phyloP scores from a whole-genome alignment of 2,329 filamentous ascomycete genomes.

The Hypoxylon sp. region DNA sequence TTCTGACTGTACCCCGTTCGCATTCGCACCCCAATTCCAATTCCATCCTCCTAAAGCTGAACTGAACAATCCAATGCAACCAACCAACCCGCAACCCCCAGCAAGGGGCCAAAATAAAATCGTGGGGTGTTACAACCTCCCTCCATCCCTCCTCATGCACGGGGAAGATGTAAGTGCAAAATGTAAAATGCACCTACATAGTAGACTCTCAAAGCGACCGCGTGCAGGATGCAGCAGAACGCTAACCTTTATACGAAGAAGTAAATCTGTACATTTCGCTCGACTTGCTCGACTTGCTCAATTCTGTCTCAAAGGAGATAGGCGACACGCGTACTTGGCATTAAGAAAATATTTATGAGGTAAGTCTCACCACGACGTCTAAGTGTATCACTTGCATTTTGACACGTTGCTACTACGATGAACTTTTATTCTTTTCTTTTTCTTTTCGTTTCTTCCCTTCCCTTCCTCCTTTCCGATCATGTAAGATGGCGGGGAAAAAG shows the following conservation, averaged over 20 bases:
- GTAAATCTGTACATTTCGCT: conserved; percentile 11
- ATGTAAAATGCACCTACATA: not conserved
- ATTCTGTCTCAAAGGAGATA: conserved; percentile 23
- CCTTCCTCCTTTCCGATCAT: conserved; percentile 8
- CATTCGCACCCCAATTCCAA: conserved; percentile 19
- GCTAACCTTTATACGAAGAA: conserved; percentile 17
- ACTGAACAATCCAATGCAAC: too few species aligned
- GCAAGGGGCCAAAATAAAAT: not conserved
- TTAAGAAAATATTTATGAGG: conserved; percentile 4
- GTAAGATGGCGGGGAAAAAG: conserved; percentile 10
- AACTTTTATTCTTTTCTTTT: conserved; percentile 1
- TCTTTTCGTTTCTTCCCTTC: conserved; percentile 15
- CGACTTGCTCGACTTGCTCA: conserved; percentile 1
- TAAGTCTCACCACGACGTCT: conserved; percentile 19
- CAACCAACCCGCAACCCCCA: not conserved
- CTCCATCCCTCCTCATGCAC: not conserved
- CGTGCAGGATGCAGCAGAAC: conserved; percentile 21
- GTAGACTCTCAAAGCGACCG: conserved; percentile 22
- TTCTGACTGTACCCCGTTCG: conserved; percentile 30
- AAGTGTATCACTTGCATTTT: conserved; percentile 30
- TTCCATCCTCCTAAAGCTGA: too few species aligned
- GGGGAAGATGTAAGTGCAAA: conserved; percentile 8
- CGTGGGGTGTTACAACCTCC: conserved; percentile 4
- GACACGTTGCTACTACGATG: conserved; percentile 34
- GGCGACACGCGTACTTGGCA: conserved; percentile 29